These are phyloP conservation scores for Volvariella volvacea DNA, from an alignment of 1,284 basidiomycete genomes.

Conservation along the genomic window DNA sequence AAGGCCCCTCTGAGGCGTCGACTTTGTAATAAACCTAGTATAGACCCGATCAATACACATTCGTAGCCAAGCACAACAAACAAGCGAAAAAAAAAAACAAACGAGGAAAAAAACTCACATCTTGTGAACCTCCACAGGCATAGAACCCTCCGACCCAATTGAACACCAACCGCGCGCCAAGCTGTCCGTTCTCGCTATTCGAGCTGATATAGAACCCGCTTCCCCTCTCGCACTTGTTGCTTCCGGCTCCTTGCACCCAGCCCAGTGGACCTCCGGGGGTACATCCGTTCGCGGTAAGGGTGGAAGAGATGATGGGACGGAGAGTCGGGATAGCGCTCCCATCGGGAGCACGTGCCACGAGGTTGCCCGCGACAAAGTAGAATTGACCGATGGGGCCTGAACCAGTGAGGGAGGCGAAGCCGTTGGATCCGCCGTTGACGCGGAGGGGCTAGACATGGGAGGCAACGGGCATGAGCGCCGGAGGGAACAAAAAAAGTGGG, in stretches of 20 bases:
- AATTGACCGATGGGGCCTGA: slow-evolving; percentile 18
- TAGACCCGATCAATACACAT: too few species aligned
- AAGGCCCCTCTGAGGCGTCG: slow-evolving; percentile 13
- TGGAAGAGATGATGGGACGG: slow-evolving; percentile 10
- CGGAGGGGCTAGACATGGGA: slow-evolving; percentile 22
- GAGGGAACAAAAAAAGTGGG: not conserved
- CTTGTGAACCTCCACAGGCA: slow-evolving; percentile 17
- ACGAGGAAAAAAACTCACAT: slow-evolving; percentile 16
- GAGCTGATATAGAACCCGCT: slow-evolving; percentile 19
- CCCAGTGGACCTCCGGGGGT: slow-evolving; percentile 18
- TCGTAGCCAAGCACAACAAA: too few species aligned
- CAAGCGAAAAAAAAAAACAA: too few species aligned
- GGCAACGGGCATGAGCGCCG: not conserved
- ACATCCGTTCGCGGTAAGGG: too few species aligned
- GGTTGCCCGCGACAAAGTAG: slow-evolving; percentile 21
- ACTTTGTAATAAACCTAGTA: slow-evolving; percentile 24
- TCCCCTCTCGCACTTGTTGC: slow-evolving; percentile 22
- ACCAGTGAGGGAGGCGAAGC: slow-evolving; percentile 17
- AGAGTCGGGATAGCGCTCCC: slow-evolving; percentile 8
- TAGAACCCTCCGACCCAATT: slow-evolving; percentile 24
- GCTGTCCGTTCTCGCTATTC: slow-evolving; percentile 17
- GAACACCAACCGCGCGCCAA: slow-evolving; percentile 23
- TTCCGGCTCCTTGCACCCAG: slow-evolving; percentile 16
- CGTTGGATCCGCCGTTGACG: slow-evolving; percentile 13
- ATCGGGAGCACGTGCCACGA: slow-evolving; percentile 11